phyloP scores from a whole-genome alignment of 2,329 filamentous ascomycete genomes.

The Penicillium decumbens region DNA sequence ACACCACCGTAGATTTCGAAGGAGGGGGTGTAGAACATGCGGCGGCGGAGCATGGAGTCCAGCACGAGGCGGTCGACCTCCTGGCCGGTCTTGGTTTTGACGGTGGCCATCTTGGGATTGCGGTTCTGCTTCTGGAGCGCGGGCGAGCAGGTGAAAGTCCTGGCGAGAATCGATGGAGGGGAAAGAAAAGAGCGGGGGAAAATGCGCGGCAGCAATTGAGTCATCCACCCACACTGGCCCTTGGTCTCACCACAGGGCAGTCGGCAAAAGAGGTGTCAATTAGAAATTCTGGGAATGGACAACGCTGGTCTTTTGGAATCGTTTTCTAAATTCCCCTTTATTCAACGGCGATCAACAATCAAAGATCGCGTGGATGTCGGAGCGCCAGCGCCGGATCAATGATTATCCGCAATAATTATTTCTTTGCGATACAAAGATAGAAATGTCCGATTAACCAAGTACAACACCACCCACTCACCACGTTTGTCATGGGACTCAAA shows the following conservation, averaged over 20 bases:
- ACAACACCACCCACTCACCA: not conserved
- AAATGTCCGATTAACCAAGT: not conserved
- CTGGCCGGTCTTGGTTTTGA: slow-evolving; percentile 82
- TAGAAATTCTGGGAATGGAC: not conserved
- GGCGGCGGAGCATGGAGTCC: slow-evolving; percentile 79
- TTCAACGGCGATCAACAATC: slow-evolving; percentile 9
- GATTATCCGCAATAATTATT: slow-evolving; percentile 30
- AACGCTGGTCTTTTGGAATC: slow-evolving; percentile 1
- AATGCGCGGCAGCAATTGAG: slow-evolving; percentile 35
- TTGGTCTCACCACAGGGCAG: slow-evolving; percentile 19
- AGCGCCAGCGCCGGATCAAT: slow-evolving; percentile 21
- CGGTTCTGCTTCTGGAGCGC: slow-evolving; percentile 35
- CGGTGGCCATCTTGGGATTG: slow-evolving; percentile 51
- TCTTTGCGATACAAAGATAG: slow-evolving; percentile 16
- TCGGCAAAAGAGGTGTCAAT: slow-evolving; percentile 8
- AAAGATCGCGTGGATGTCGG: slow-evolving; percentile 8
- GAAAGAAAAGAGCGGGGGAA: slow-evolving; percentile 34
- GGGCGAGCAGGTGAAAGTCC: slow-evolving; percentile 41
- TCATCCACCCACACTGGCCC: slow-evolving; percentile 36
- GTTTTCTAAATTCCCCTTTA: slow-evolving; percentile 9
- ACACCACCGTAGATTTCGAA: slow-evolving; percentile 95
- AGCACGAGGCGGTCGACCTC: slow-evolving; percentile 76
- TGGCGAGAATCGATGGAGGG: slow-evolving; percentile 32
- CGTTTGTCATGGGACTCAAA: slow-evolving; percentile 48
- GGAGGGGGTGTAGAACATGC: slow-evolving; percentile 89